Base-by-base conservation (phyloP, 768 basidiomycete species). In the Panaeolus papilionaceus region DNA sequence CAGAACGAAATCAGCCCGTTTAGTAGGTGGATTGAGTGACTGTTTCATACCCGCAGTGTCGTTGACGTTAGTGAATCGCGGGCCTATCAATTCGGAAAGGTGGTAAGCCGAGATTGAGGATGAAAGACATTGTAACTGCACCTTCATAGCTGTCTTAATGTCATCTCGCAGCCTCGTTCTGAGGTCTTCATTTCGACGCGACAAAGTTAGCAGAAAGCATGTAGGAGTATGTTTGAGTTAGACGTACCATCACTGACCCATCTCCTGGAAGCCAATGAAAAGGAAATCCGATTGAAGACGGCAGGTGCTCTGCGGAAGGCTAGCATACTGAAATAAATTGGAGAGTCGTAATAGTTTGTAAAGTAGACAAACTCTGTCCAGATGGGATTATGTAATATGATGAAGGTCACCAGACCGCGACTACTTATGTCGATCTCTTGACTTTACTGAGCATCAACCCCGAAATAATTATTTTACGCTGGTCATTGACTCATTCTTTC, bases 91-190 rank as follows among this genome's bases (percentile, higher is more conserved):
- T 20, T 42, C 33, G 38, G 12, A 38, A 18, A 18, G 40, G 33
- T 51, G 38, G 38, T 64, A 37, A n/a, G 16, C 4, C 26, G 37
- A 66, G n/a, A 18, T 42, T 40, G 51, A 7, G 33, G 23, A 37
- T 18, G n/a, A 63, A 47, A 37, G 62, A 49, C 37, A 38, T 28
- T 44, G 18, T 38, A 20, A 38, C 71, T 70, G n/a, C 42, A 90
- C 91, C 85, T 89, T 92, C 88, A 93, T 87, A 9, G 91, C 87
- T 28, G 75, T 71, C 72, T 92, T 93, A 26, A 92, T 83, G 64
- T 85, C 85, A 47, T 75, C 72, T 64, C 83, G 76, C 38, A 93
- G 79, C 63, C 78, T 81, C 45, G 83, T 72, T 26, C 90, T 86
- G 66, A 91, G 75, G 66, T 87, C 91, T 88, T 66, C 38, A 40